Percentiles rank a stretch among this genome's conserved stretches.
These are phyloP conservation scores for Tetrapisispora phaffii DNA, from an alignment of 805 yeast species.

Conservation along the genomic window DNA sequence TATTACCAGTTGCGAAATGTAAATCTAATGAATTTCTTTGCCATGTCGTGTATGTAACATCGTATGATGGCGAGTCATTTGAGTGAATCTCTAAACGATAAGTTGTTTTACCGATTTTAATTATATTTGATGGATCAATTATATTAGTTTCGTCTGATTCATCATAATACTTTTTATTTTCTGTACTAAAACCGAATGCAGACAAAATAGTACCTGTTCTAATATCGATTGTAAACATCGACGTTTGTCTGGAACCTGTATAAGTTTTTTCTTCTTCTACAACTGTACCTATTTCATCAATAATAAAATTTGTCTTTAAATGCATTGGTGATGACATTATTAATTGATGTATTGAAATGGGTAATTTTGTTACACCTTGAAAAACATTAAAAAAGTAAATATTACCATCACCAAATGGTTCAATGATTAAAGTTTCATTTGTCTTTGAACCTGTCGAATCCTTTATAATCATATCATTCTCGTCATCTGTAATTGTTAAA, in stretches of 20 bases:
- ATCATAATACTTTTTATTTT: conserved; percentile 17
- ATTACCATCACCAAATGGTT: conserved; percentile 78
- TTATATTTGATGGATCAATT: conserved; percentile 28
- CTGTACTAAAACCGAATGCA: conserved; percentile 50
- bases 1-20: conserved; percentile 39
- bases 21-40: conserved; percentile 80
- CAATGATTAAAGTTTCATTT: conserved; percentile 69
- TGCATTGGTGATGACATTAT: conserved; percentile 83
- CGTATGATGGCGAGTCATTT: conserved; percentile 62
- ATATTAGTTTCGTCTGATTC: conserved; percentile 2
- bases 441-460: background rate
- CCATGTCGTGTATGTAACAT: conserved; percentile 81
- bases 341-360: conserved; percentile 67
- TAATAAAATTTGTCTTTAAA: conserved; percentile 33
- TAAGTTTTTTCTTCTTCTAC: conserved; percentile 64
- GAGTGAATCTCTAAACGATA: conserved; percentile 73
- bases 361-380: conserved; percentile 68
- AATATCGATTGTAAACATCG: conserved; percentile 64
- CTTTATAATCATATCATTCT: conserved; percentile 6
- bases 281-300: conserved; percentile 34
- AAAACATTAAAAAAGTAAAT: conserved; percentile 70
- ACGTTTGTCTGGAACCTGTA: conserved; percentile 74
- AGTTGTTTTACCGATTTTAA: conserved; percentile 61
- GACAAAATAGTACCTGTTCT: conserved; percentile 63
- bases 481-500: conserved; percentile 12